These are phyloP conservation scores for Craspedostauros australis DNA, from an alignment of 108 stramenopile species.

Conservation along the genomic window DNA sequence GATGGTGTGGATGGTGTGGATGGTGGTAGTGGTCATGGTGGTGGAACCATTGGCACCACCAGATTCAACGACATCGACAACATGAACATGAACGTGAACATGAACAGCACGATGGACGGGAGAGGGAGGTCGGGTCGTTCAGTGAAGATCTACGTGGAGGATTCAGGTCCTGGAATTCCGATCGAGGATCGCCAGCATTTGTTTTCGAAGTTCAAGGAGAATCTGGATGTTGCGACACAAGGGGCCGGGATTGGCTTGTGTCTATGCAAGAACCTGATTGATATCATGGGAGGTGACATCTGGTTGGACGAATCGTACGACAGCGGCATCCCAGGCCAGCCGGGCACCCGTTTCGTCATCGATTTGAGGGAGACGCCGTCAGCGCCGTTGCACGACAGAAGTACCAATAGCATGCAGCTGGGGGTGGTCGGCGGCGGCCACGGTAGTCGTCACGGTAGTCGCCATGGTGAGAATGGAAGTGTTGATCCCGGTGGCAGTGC, in stretches of 20 bases:
- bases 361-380: background rate
- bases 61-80: constrained; percentile 4
- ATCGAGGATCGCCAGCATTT: constrained; percentile 5
- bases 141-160: constrained; percentile 23
- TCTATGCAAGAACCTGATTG: constrained; percentile 16
- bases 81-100: background rate
- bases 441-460: too few relatives aligned
- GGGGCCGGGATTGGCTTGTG: constrained; percentile 28
- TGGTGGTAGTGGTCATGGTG: too few relatives aligned
- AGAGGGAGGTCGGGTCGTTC: too few relatives aligned
- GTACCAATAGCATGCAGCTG: too few relatives aligned
- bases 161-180: constrained; percentile 39
- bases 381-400: background rate
- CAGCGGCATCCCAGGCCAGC: constrained; percentile 17
- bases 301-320: constrained; percentile 19
- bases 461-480: too few relatives aligned
- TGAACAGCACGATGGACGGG: constrained; percentile 1
- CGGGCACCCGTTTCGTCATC: constrained; percentile 21
- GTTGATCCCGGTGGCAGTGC: too few relatives aligned
- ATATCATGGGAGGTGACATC: constrained; percentile 22
- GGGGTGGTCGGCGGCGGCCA: too few relatives aligned
- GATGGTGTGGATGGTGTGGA: too few relatives aligned
- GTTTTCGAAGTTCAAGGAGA: constrained; percentile 20
- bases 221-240: constrained; percentile 18
- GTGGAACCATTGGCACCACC: background rate